Base-by-base conservation (phyloP, 345 rosid genomes). In the Luvunga scandens region DNA sequence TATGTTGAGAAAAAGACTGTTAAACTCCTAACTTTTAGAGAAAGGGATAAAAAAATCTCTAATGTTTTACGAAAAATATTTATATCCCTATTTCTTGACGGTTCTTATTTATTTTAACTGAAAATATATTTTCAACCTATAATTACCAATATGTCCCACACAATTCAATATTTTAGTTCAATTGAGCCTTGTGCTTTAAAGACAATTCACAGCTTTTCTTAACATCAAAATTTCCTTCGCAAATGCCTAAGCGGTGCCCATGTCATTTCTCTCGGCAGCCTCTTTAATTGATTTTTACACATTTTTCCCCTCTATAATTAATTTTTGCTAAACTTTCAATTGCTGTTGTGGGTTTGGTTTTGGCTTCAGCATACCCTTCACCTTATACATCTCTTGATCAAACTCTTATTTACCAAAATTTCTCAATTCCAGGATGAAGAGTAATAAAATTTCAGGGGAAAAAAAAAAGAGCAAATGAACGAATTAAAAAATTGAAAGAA, bases 321-420 rank as follows among this genome's bases (percentile, higher is more conserved):
- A 33, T 73, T 87, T 64, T 78, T 86, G 87, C 89, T 85, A 86
- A 78, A 84, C 87, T 71, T 87, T 79, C 80, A 84, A 34, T 28
- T 55, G 78, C 77, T 86, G 82, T 65, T 84, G 85, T 8, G 89
- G 86, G 39, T 86, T 81, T 62, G 82, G 55, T 64, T 82, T 86
- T 4, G 85, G 82, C 76, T 86, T 84, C 39, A 86, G 68, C 30
- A 82, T 80, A 69, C 71, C 66, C 81, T 83, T 84, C n/a, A 82
- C 69, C 73, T 76, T 84, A 19, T 86, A 82, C 89, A 84, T 86
- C 50, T 72, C 67, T 69, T 25, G 36, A 64, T 62, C 33, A 34
- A 66, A 18, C 25, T 21, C 66, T 81, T 42, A 7, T 13, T 21
- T 42, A 42, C 10, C 56, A 18, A 50, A 36, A 14, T 57, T 4